Conservation (phyloP, 208 protist species). For the Vickermania ingenoplastis region DNA sequence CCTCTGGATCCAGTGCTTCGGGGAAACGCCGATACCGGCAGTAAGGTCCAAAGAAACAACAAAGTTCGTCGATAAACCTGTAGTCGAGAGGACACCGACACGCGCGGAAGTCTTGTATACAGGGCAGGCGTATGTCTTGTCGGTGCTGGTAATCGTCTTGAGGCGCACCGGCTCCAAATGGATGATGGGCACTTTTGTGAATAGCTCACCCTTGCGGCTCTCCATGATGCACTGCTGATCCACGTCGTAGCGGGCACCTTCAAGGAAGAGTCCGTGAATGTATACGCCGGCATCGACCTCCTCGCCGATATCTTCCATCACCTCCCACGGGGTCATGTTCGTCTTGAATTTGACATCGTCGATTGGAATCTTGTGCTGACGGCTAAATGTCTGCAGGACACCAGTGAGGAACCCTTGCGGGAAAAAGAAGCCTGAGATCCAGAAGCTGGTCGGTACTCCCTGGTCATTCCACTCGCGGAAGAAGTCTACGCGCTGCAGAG, state of each 20-base stretch:
- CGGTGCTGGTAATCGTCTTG: constrained; percentile 17
- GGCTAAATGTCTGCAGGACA: constrained; percentile 89
- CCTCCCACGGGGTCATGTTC: constrained; percentile 62
- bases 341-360: constrained; percentile 88
- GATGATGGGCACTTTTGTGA: constrained; percentile 78
- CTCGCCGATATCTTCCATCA: constrained; percentile 61
- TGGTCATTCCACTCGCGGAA: constrained; percentile 92
- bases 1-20: constrained; percentile 88
- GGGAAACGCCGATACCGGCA: constrained; percentile 12
- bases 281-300: constrained; percentile 70
- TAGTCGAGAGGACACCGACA: constrained; percentile 85
- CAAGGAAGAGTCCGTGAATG: constrained; percentile 89
- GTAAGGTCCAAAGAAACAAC: constrained; percentile 81
- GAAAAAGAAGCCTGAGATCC: constrained; percentile 98
- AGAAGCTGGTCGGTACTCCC: constrained; percentile 88
- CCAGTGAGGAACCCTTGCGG: constrained; percentile 92
- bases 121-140: constrained; percentile 72
- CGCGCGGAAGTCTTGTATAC: constrained; percentile 91
- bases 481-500: constrained; percentile 88
- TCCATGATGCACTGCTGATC: constrained; percentile 44
- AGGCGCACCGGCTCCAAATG: constrained; percentile 78
- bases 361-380: constrained; percentile 80
- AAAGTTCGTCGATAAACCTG: constrained; percentile 89
- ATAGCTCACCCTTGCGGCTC: constrained; percentile 79
- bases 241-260: constrained; percentile 77